phyloP scores from a whole-genome alignment of 2,329 filamentous ascomycete genomes.

The Cladorrhinum sp. region DNA sequence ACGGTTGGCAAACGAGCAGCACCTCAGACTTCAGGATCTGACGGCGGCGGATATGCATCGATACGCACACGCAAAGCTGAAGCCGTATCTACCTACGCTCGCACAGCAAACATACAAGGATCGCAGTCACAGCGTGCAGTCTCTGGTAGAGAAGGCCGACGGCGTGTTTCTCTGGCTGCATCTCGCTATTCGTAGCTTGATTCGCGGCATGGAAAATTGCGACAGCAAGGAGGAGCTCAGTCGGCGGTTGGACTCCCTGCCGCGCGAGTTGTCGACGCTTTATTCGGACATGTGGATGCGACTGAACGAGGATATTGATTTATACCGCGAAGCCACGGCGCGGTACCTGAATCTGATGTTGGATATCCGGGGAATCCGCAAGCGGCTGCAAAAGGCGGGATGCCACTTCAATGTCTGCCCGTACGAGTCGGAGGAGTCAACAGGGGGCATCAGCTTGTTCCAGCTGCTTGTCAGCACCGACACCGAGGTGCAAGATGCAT shows the following conservation, averaged over 20 bases:
- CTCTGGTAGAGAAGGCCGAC: neutral
- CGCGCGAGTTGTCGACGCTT: neutral
- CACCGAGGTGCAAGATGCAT: neutral
- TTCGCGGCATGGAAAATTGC: neutral
- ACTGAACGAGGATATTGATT: neutral
- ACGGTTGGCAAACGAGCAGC: neutral
- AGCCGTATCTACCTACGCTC: neutral
- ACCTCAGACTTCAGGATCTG: neutral
- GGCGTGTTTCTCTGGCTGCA: neutral
- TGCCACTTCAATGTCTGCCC: neutral
- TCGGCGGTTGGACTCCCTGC: neutral
- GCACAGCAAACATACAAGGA: neutral
- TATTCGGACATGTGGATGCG: neutral
- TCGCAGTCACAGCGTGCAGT: neutral
- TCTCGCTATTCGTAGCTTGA: neutral
- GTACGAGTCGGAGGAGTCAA: neutral
- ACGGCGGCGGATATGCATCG: neutral
- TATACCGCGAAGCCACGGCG: neutral
- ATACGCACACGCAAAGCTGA: neutral
- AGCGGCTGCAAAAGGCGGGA: neutral
- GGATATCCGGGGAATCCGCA: neutral
- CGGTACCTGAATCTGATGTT: neutral
- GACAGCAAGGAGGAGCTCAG: neutral
- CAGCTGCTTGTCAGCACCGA: neutral
- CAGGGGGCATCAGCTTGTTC: neutral